Conservation (phyloP, 768 basidiomycete species). For the Fomitopsis serialis region DNA sequence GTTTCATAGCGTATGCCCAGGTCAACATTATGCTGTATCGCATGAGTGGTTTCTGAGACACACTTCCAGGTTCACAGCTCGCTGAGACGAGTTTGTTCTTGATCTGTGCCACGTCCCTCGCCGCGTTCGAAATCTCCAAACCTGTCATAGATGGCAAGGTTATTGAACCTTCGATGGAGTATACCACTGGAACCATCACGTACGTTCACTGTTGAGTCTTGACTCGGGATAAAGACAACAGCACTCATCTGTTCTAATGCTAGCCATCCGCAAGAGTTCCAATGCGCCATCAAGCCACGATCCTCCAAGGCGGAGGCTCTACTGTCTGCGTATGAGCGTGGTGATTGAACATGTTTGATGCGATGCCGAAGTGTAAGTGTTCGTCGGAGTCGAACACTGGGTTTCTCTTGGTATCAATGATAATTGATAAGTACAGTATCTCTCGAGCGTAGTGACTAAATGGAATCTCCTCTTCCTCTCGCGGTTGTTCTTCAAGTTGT, state of each 20-base stretch:
- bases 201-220: too few species aligned
- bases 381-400: too few species aligned
- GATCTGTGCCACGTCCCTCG: conserved; percentile 31
- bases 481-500: too few species aligned
- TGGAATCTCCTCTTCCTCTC: too few species aligned
- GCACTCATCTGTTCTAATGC: too few species aligned
- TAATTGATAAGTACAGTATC: too few species aligned
- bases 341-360: too few species aligned
- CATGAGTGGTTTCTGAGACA: not conserved
- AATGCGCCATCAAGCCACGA: conserved; percentile 10
- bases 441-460: too few species aligned
- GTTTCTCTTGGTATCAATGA: too few species aligned
- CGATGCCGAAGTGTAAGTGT: too few species aligned
- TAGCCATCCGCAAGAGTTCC: conserved; percentile 14
- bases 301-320: conserved; percentile 15
- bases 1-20: conserved; percentile 22
- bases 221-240: not conserved
- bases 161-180: conserved; percentile 19
- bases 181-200: conserved; percentile 18
- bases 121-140: conserved; percentile 30
- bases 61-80: conserved; percentile 31
- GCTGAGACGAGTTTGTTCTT: conserved; percentile 34
- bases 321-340: not conserved
- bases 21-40: conserved; percentile 18
- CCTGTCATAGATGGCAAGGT: conserved; percentile 17